Evolutionary conservation across 768 basidiomycete species (phyloP), one percentile per base, ranked within the genome.

Genomic region (Termitomyces sp.): DNA sequence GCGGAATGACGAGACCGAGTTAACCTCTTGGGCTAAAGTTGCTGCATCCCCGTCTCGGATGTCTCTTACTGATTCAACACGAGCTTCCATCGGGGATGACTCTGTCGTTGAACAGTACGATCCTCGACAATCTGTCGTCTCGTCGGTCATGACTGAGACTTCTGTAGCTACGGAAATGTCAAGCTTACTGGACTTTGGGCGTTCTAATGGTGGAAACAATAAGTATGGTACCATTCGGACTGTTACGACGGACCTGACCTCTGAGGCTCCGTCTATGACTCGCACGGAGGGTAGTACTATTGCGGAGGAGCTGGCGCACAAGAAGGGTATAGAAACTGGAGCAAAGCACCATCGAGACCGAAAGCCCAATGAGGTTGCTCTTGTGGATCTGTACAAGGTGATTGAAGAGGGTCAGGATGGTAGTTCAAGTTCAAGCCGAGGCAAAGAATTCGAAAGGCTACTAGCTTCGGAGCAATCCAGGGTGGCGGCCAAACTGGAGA

Each of bases 211-310:
- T 59, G 77, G 73, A 46, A 77, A 78, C 64, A 87, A 83, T 69
- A 88, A 84, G 70, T 93, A 85, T 72, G 90, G 86, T 45, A 94
- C 92, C 12, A 85, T 93, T 63, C 81, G 90, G 67, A 92, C 92
- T n/a, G 78, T 88, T 62, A 91, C 87, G 36, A 94, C 92, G 35
- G 91, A 92, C 64, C 80, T 88, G 62, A 94, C 91, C 20, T 90
- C 89, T 44, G 91, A 91, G 67, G 75, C 78, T 15, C 87, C 88
- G 6, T 89, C 89, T 11, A 76, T 90, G 57, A 82, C 81, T 22
- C 79, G 80, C 38, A 79, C 86, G n/a, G 89, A 91, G 67, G 90
- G 83, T 16, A 86, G 78, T 64, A 72, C 74, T 38, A 77, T 87
- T 57, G 82, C 82, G 18, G 83, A 83, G 36, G 82, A 83, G 38